These are phyloP conservation scores for Pouteria campechiana DNA, from an alignment of 179 eudicot genomes.

Conservation along the genomic window DNA sequence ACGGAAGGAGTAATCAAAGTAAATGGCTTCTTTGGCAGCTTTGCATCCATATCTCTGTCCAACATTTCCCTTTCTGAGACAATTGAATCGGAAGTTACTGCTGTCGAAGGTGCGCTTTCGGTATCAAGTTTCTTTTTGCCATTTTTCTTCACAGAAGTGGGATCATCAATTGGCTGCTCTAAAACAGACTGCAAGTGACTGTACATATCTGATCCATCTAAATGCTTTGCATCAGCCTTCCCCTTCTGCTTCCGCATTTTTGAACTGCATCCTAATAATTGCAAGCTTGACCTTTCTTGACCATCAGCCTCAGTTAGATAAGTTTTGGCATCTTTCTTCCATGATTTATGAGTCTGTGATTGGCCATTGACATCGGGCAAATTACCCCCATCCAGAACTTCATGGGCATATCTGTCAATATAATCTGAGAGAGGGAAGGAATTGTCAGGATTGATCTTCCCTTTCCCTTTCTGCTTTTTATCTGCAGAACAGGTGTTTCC, in stretches of 20 bases:
- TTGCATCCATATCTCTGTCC: slow-evolving; percentile 46
- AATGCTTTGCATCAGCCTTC: slow-evolving; percentile 20
- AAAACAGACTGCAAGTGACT: slow-evolving; percentile 18
- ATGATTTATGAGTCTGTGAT: slow-evolving; percentile 11
- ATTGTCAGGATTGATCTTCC: slow-evolving; percentile 25
- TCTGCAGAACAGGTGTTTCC: slow-evolving; percentile 22
- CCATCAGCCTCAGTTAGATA: slow-evolving; percentile 13
- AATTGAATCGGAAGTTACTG: slow-evolving; percentile 28
- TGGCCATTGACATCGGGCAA: slow-evolving; percentile 12
- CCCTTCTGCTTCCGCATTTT: slow-evolving; percentile 44
- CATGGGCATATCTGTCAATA: slow-evolving; percentile 21
- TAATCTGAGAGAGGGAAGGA: slow-evolving; percentile 24
- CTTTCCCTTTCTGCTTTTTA: slow-evolving; percentile 45
- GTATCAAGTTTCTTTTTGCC: slow-evolving; percentile 49
- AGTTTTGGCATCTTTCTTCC: slow-evolving; percentile 23
- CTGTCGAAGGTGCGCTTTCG: slow-evolving; percentile 24
- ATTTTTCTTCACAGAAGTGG: slow-evolving; percentile 29
- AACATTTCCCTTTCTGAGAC: slow-evolving; percentile 29
- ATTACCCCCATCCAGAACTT: slow-evolving; percentile 20
- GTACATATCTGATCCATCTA: slow-evolving; percentile 27
- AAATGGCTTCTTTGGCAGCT: slow-evolving; percentile 55
- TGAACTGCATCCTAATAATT: slow-evolving; percentile 34
- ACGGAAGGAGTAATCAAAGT: slow-evolving; percentile 62
- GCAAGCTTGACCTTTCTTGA: slow-evolving; percentile 24
- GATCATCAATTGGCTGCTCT: slow-evolving; percentile 32